phyloP scores from a whole-genome alignment of 2,329 filamentous ascomycete genomes.

The Stagonosporopsis cucurbitacearum region DNA sequence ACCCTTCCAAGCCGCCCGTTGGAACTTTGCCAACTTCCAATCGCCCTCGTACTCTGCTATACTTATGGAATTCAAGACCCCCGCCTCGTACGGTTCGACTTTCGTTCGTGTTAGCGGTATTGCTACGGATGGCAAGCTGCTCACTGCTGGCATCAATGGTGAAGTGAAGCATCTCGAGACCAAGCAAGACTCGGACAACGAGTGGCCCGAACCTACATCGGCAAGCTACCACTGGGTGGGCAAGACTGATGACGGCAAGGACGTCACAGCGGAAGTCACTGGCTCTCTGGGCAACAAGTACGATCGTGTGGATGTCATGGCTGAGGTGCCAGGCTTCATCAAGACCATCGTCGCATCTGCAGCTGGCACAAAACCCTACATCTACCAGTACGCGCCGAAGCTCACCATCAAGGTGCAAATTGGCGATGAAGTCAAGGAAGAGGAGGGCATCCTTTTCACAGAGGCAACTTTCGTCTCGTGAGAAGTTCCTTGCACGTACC shows the following conservation, averaged over 20 bases:
- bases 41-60: constrained; percentile 84
- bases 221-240: constrained; percentile 81
- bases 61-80: constrained; percentile 96
- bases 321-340: constrained; percentile 91
- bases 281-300: constrained; percentile 71
- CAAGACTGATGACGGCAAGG: constrained; percentile 76
- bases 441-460: constrained; percentile 79
- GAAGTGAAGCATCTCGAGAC: constrained; percentile 72
- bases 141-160: constrained; percentile 72
- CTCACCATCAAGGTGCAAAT: constrained; percentile 83
- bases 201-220: constrained; percentile 85
- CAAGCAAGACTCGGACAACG: constrained; percentile 76
- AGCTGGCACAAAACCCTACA: constrained; percentile 93
- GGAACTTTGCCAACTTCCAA: constrained; percentile 96
- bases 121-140: constrained; percentile 78
- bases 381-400: constrained; percentile 87
- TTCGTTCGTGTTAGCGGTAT: constrained; percentile 83
- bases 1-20: constrained; percentile 67
- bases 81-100: constrained; percentile 88
- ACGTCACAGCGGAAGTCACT: constrained; percentile 72
- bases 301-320: constrained; percentile 94
- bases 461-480: constrained; percentile 96
- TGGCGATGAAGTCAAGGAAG: constrained; percentile 77
- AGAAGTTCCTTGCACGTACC: constrained; percentile 27
- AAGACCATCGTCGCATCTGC: constrained; percentile 91